These are phyloP conservation scores for Microdochium paspali DNA, from an alignment of 2,329 filamentous ascomycete genomes.

Conservation along the genomic window DNA sequence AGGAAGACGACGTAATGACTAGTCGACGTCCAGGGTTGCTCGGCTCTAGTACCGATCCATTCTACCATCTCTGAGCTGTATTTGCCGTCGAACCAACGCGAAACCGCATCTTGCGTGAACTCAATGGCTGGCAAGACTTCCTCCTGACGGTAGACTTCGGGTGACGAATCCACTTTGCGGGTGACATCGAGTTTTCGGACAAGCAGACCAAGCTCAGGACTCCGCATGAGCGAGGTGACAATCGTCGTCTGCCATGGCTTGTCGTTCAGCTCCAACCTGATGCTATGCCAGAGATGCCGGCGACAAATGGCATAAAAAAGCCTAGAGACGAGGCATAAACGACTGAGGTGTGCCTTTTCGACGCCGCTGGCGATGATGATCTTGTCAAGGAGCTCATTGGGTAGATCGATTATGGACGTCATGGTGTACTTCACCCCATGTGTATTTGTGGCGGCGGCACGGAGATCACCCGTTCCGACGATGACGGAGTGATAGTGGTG, in stretches of 20 bases:
- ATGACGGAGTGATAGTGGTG: too few relatives aligned
- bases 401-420: neutral
- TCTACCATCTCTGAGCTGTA: too few relatives aligned
- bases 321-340: neutral
- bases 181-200: neutral
- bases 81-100: too few relatives aligned
- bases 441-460: neutral
- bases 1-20: too few relatives aligned
- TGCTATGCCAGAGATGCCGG: neutral
- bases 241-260: neutral
- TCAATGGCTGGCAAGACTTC: neutral
- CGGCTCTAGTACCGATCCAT: too few relatives aligned
- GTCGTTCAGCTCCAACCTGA: neutral
- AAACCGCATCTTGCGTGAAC: too few relatives aligned
- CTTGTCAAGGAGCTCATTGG: neutral
- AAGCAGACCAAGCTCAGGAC: neutral
- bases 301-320: neutral
- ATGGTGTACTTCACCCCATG: neutral
- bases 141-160: neutral
- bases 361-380: neutral
- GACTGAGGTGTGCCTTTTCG: neutral
- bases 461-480: too few relatives aligned
- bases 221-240: neutral
- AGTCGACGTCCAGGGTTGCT: too few relatives aligned
- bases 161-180: neutral